These are phyloP conservation scores for Syncephalis plumigaleata DNA, from an alignment of 371 early-diverging fungal species.

Conservation along the genomic window DNA sequence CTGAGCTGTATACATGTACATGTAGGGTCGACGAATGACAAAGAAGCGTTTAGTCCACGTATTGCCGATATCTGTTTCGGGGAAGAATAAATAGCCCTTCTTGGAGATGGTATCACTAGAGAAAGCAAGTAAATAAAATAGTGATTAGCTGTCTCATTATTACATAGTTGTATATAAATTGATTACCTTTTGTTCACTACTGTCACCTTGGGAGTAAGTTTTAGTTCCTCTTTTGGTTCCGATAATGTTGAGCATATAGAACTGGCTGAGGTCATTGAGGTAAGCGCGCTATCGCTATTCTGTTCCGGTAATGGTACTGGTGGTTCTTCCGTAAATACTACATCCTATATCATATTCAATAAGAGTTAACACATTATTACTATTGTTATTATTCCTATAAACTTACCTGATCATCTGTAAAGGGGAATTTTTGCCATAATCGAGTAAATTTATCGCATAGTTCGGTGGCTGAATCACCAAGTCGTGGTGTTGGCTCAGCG, in stretches of 20 bases:
- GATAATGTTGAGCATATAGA: not conserved
- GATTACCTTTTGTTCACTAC: slow-evolving; percentile 32
- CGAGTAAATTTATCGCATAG: slow-evolving; percentile 1
- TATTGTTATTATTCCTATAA: too few relatives aligned
- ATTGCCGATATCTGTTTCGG: slow-evolving; percentile 31
- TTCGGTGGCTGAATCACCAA: not conserved
- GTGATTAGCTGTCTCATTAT: too few relatives aligned
- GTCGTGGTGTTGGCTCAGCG: not conserved
- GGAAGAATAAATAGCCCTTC: slow-evolving; percentile 37
- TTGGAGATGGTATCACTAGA: slow-evolving; percentile 33
- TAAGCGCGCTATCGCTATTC: not conserved
- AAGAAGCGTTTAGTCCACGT: slow-evolving; percentile 66
- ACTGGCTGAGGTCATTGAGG: not conserved
- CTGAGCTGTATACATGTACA: slow-evolving; percentile 50
- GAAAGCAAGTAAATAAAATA: not conserved
- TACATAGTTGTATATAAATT: not conserved
- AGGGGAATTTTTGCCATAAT: not conserved
- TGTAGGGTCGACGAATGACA: slow-evolving; percentile 70
- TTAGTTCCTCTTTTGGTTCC: slow-evolving; percentile 6
- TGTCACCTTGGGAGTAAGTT: slow-evolving; percentile 34
- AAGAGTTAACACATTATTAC: too few relatives aligned
- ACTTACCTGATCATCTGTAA: slow-evolving; percentile 1
- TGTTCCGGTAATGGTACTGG: not conserved
- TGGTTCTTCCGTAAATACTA: too few relatives aligned
- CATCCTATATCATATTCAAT: too few relatives aligned